Base-by-base conservation (phyloP, 75 land plant species). In the Selaginella tamariscina region DNA sequence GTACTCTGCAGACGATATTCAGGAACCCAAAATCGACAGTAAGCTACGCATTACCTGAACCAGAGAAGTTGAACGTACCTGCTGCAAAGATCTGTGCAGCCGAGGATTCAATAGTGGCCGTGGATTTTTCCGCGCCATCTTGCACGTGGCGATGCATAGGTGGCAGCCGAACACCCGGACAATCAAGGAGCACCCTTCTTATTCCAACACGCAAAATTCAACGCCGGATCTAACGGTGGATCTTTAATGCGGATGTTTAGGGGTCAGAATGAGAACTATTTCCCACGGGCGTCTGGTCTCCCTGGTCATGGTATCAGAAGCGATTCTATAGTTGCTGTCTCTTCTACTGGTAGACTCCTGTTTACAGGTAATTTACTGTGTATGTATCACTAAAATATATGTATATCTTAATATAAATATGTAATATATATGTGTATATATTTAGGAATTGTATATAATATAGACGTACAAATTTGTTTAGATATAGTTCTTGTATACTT, bases 161-260 rank as follows among this genome's bases (percentile, higher is more conserved):
- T 59, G 62, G 62, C 21, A 59, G 21, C 21, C 21, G 21, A 59
- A 59, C 62, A 59, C 62, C 26, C 62, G 21, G 62, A 59, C 23
- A 21, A 21, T 5, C 21, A 59, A 26, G 62, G 62, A 21, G 2
- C 26, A 2, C 62, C 62, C 8, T 59, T 59, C 26, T 21, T 59
- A 26, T 59, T 59, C 26, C 62, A 59, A 8, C 62, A 59, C 23
- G 5, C 27, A 9, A 59, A 59, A 21, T 59, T 23, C 23, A 8
- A 5, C 21, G 26, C 21, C 9, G 23, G 62, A 5, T 39, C 62
- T 59, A 59, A 21, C 26, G 26, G 62, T 8, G 62, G 62, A 59
- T 21, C 62, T 23, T 23, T 59, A 21, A 59, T 59, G 62, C 21
- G 62, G 8, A 59, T 59, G 62, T 59, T 59, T 27, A 59, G 26